A percentile compares a stretch with the other conserved stretches of the same genome.
phyloP scores from a whole-genome alignment of 2,329 filamentous ascomycete species.

The Fusarium compactum region DNA sequence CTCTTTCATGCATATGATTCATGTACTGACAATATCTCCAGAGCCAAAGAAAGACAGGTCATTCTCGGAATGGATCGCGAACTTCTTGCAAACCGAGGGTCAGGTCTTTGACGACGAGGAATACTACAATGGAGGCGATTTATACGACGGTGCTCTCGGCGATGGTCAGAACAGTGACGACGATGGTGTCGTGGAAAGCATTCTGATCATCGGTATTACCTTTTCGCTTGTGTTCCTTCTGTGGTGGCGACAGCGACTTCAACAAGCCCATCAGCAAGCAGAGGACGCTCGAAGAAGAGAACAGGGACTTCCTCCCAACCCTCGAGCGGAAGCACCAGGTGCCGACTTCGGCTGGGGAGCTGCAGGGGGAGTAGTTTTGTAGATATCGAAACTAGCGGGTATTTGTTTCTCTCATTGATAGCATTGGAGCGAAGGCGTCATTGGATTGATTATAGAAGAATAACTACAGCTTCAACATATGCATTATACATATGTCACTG shows the following conservation, averaged over 20 bases:
- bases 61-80: slow-evolving; percentile 85
- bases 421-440: slow-evolving; percentile 49
- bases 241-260: slow-evolving; percentile 81
- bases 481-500: neutral
- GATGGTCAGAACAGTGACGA: slow-evolving; percentile 72
- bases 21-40: slow-evolving; percentile 55
- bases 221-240: slow-evolving; percentile 80
- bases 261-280: slow-evolving; percentile 64
- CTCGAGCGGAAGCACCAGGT: slow-evolving; percentile 41
- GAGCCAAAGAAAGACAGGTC: slow-evolving; percentile 80
- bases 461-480: neutral
- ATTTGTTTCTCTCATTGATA: slow-evolving; percentile 40
- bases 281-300: slow-evolving; percentile 51
- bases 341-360: slow-evolving; percentile 55
- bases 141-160: slow-evolving; percentile 67
- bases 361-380: slow-evolving; percentile 53
- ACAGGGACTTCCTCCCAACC: slow-evolving; percentile 48
- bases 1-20: neutral
- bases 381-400: slow-evolving; percentile 23
- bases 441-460: slow-evolving; percentile 42
- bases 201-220: slow-evolving; percentile 84
- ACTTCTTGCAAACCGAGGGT: slow-evolving; percentile 81
- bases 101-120: slow-evolving; percentile 75
- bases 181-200: slow-evolving; percentile 83
- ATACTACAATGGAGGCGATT: slow-evolving; percentile 63